phyloP scores from a whole-genome alignment of 2,329 filamentous ascomycete species.

The Alternaria atra region DNA sequence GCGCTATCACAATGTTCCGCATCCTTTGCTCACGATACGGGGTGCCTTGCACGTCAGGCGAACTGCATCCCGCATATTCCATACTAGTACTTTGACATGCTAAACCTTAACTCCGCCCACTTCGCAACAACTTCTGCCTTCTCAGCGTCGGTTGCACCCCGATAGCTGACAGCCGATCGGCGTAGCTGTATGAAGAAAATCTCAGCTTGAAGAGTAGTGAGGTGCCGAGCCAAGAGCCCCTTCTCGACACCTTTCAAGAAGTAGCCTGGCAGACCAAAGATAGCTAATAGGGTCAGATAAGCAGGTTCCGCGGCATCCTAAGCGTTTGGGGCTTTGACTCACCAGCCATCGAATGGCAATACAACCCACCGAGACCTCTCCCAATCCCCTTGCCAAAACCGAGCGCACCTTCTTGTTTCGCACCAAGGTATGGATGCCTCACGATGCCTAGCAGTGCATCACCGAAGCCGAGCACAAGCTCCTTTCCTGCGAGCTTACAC shows the following conservation, averaged over 20 bases:
- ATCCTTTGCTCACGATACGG: no score
- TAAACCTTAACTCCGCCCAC: not conserved
- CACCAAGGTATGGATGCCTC: constrained; percentile 76
- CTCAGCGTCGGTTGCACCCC: not conserved
- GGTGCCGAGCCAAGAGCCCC: constrained; percentile 11
- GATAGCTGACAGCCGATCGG: constrained; percentile 7
- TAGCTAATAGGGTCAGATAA: constrained; percentile 6
- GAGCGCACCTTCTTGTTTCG: constrained; percentile 65
- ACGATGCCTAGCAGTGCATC: constrained; percentile 80
- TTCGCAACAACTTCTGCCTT: not conserved
- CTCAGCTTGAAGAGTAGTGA: constrained; percentile 23
- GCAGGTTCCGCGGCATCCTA: not conserved
- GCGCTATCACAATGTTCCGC: no score
- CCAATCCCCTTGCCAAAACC: constrained; percentile 62
- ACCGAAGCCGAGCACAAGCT: constrained; percentile 76
- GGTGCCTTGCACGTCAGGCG: no score
- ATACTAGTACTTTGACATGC: not conserved
- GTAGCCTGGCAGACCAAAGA: constrained; percentile 23
- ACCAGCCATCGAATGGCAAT: constrained; percentile 1
- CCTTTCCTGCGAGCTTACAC: constrained; percentile 73
- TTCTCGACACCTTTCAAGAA: constrained; percentile 21
- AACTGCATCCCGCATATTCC: no score
- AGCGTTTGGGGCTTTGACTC: not conserved
- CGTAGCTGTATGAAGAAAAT: constrained; percentile 20
- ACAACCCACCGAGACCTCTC: constrained; percentile 30